Evolutionary conservation across 768 basidiomycete genomes (phyloP), one percentile per base, ranked within the genome.

Genomic region (Rhodotorula sphaerocarpa): DNA sequence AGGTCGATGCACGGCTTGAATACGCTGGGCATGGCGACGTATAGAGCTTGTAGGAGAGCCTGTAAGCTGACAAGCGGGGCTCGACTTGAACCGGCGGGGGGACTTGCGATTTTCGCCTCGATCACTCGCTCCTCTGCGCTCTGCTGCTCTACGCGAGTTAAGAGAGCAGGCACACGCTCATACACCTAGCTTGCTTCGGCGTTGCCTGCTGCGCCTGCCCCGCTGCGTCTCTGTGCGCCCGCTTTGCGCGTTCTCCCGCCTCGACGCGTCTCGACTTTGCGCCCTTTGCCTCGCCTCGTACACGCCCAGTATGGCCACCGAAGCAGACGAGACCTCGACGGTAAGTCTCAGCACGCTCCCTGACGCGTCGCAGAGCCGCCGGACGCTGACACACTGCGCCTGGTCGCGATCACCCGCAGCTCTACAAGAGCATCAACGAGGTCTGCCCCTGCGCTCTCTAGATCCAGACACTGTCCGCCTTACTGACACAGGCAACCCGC

Each of bases 1-100:
- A 99, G 82, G 76, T 99, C 95, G 71, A 99, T 96, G 74, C 95
- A 99, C 25, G 95, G 95, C 59, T 86, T 80, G 78, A 95, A 93
- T 4, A 51, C 50, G 50, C 30, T 23, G 11, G 50, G 50, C 50
- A 36, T 34, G 34, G 50, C 31, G 21, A 31, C 36, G 46, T 16
- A 30, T 6, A 15, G 48, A 16, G 15, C 6, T 1, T 5, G 21
- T 0, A 7, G 31, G 23, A 21, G 1, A 31, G 48, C 21, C 30
- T 5, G n/a, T n/a, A n/a, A n/a, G n/a, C n/a, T n/a, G n/a, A n/a
- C n/a, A n/a, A n/a, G n/a, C n/a, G n/a, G n/a, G n/a, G n/a, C n/a
- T n/a, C n/a, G n/a, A n/a, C n/a, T n/a, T n/a, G n/a, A n/a, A n/a
- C n/a, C n/a, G n/a, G n/a, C n/a, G n/a, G n/a, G n/a, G n/a, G n/a